A percentile compares a stretch with the other conserved stretches of the same genome.
phyloP scores from a whole-genome alignment of 2,329 filamentous ascomycete species.

The Lachnellula subtilissima region DNA sequence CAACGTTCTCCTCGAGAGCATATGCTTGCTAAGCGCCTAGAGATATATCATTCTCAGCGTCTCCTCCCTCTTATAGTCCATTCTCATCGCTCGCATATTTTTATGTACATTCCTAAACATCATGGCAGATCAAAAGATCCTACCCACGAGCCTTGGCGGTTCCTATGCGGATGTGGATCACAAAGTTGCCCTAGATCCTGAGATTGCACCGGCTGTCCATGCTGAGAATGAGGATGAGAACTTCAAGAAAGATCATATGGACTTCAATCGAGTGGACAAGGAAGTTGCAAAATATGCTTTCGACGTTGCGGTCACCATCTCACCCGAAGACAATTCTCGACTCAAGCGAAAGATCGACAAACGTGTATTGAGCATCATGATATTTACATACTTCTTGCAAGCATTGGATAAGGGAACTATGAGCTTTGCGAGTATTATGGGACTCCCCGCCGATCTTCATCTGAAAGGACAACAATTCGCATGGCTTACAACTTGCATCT shows the following conservation, averaged over 20 bases:
- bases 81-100: too few relatives aligned
- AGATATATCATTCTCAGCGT: too few relatives aligned
- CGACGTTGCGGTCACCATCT: slow-evolving; percentile 53
- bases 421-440: slow-evolving; percentile 28
- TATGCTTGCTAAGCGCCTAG: too few relatives aligned
- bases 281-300: slow-evolving; percentile 67
- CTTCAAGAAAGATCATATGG: slow-evolving; percentile 34
- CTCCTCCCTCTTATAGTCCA: too few relatives aligned
- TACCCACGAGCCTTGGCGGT: not conserved
- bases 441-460: slow-evolving; percentile 21
- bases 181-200: not conserved
- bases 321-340: slow-evolving; percentile 45
- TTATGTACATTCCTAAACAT: not conserved
- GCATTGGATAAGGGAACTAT: slow-evolving; percentile 33
- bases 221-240: slow-evolving; percentile 34
- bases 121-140: slow-evolving; percentile 7
- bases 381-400: slow-evolving; percentile 47
- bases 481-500: slow-evolving; percentile 28
- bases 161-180: not conserved
- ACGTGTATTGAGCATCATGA: slow-evolving; percentile 65
- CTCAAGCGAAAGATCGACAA: slow-evolving; percentile 62
- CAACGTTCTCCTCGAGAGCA: too few relatives aligned
- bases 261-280: slow-evolving; percentile 58
- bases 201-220: slow-evolving; percentile 5
- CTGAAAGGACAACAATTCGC: slow-evolving; percentile 41